Evolutionary conservation across 371 early-diverging fungal genomes (phyloP).

Genomic region (Mortierella sp.): DNA sequence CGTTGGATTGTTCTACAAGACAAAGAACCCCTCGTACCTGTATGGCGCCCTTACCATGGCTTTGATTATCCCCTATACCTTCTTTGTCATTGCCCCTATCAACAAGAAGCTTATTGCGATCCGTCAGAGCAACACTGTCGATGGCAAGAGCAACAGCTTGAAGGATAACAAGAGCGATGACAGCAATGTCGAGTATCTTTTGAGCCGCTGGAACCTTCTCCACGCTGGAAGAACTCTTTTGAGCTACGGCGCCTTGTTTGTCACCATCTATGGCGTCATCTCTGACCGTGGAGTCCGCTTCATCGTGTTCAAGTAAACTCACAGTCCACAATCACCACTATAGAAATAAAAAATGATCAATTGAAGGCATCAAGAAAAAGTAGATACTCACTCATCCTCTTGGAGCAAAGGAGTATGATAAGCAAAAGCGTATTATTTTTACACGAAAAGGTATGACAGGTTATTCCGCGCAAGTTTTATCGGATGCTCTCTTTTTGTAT

Average conservation of each 20-base stretch:
- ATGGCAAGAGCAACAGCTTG: conserved; percentile 41
- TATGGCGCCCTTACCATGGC: conserved; percentile 34
- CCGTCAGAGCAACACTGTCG: conserved; percentile 36
- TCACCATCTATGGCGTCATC: conserved; percentile 28
- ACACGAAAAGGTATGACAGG: no score
- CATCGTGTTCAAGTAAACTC: conserved; percentile 34
- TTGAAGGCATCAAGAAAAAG: background rate
- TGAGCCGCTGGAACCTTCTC: conserved; percentile 34
- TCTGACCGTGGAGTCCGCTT: conserved; percentile 38
- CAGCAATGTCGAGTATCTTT: conserved; percentile 17
- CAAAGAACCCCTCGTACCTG: conserved; percentile 47
- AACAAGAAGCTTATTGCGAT: conserved; percentile 45
- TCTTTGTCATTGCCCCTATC: conserved; percentile 17
- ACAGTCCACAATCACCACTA: background rate
- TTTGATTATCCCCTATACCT: conserved; percentile 27
- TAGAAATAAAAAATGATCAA: background rate
- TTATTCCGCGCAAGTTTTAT: background rate
- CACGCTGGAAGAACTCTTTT: conserved; percentile 34
- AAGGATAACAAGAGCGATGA: conserved; percentile 44
- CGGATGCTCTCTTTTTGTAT: background rate
- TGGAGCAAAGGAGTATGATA: background rate
- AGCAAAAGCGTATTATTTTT: background rate
- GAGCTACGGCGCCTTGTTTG: conserved; percentile 23
- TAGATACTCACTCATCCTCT: background rate
- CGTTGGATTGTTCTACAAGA: conserved; percentile 37